Evolutionary conservation across 352 stramenopile species (phyloP), one percentile per base, ranked within the genome.

Genomic region (Peronospora tabacina): DNA sequence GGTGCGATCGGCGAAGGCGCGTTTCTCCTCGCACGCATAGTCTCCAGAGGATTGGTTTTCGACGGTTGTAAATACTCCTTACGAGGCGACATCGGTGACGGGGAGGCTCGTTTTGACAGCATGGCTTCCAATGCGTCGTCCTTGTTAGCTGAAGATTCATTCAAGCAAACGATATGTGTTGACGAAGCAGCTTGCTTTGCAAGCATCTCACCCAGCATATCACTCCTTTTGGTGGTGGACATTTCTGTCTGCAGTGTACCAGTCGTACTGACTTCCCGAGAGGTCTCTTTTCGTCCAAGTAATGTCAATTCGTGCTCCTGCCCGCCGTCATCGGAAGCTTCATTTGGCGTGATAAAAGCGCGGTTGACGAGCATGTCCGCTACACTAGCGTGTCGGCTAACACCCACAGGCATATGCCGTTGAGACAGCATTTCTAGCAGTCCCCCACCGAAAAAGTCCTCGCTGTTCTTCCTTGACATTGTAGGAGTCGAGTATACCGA

Each of bases 191-290:
- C 22, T 56, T 60, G 49, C 33, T 59, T 68, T 15, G 56, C 47
- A 8, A 76, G 46, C 63, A 74, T 64, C 46, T 75, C 66, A 2
- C 60, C 56, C 37, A 76, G 45, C 51, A 68, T 58, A 29, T 74
- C 66, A 37, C 45, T 62, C 24, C 50, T 54, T 5, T 58, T 50
- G 44, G 52, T 61, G 7, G 40, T 29, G 12, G 41, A 37, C 7
- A 11, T 56, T 26, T 59, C 40, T 35, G 41, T 52, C 44, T 44
- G 52, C 13, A 17, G 17, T 20, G 28, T 28, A 30, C 11, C 13
- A 0, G 43, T 10, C 43, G 38, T 44, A 3, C 9, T 17, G 19
- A 12, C 24, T 39, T 46, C 17, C 19, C 12, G 20, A 40, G 39
- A 1, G 0, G 2, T 39, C 15, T 44, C 19, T 8, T 41, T 5